A percentile compares a stretch with the other conserved stretches of the same genome.
phyloP scores from a whole-genome alignment of 2,329 filamentous ascomycete species.

The Phyllachora maydis region DNA sequence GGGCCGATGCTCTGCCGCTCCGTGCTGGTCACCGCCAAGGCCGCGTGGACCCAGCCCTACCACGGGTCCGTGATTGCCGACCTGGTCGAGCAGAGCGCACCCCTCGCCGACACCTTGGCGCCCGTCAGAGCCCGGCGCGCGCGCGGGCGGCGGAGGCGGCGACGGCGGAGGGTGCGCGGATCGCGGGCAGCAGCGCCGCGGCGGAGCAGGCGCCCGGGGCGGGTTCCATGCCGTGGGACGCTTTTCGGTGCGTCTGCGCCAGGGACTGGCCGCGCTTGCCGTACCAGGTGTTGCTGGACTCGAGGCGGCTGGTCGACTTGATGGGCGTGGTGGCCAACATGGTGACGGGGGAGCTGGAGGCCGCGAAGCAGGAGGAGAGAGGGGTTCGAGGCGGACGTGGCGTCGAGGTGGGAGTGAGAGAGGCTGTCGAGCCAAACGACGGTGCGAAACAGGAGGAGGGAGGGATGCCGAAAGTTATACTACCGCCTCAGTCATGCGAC shows the following conservation, averaged over 20 bases:
- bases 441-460: no score
- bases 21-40: background rate
- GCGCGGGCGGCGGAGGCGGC: background rate
- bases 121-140: background rate
- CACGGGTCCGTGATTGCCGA: background rate
- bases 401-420: no score
- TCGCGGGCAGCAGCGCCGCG: conserved; percentile 1
- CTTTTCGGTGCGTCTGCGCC: conserved; percentile 3
- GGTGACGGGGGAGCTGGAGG: no score
- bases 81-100: background rate
- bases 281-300: conserved; percentile 5
- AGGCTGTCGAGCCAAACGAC: no score
- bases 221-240: conserved; percentile 3
- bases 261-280: conserved; percentile 5
- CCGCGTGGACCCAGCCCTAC: background rate
- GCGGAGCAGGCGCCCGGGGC: conserved; percentile 2
- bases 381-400: no score
- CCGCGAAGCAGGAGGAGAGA: no score
- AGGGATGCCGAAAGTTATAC: no score
- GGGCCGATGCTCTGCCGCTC: conserved; percentile 1
- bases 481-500: no score
- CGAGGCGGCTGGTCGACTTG: conserved; percentile 6
- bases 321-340: conserved; percentile 5
- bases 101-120: background rate
- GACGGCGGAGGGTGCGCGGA: conserved; percentile 1